These are phyloP conservation scores for Plantago ovata DNA, from an alignment of 257 asterid species.

Conservation along the genomic window DNA sequence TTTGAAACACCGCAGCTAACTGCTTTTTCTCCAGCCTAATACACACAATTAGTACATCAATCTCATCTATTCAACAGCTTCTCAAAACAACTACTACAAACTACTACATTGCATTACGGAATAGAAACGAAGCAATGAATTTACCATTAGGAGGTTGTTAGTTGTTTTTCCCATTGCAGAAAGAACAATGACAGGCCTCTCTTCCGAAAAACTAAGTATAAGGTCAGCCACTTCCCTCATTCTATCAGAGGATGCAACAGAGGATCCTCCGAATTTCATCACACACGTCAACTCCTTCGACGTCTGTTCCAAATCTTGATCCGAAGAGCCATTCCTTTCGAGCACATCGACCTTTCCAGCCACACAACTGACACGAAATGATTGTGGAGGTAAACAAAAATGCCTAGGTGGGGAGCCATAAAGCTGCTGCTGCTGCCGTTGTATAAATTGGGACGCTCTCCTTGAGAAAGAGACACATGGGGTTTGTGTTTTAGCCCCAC, in stretches of 20 bases:
- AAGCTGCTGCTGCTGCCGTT: no score
- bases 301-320: conserved; percentile 28
- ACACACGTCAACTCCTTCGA: conserved; percentile 41
- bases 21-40: conserved; percentile 89
- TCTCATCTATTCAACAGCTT: conserved; percentile 1
- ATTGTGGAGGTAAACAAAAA: neutral
- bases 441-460: no score
- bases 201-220: conserved; percentile 53
- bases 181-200: conserved; percentile 60
- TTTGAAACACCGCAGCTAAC: conserved; percentile 71
- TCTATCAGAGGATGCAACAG: conserved; percentile 51
- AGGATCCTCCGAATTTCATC: conserved; percentile 69
- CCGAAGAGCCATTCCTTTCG: conserved; percentile 14
- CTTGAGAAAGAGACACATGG: no score
- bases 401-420: no score
- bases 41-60: conserved; percentile 16
- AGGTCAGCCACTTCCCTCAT: conserved; percentile 60
- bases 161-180: conserved; percentile 74
- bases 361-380: conserved; percentile 20
- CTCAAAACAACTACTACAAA: no score
- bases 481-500: no score
- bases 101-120: no score
- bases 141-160: conserved; percentile 46
- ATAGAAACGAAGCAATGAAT: no score
- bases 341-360: conserved; percentile 21